Evolutionary conservation across 495 filamentous ascomycete genomes (phyloP).

Genomic region (Penicillium fimorum): DNA sequence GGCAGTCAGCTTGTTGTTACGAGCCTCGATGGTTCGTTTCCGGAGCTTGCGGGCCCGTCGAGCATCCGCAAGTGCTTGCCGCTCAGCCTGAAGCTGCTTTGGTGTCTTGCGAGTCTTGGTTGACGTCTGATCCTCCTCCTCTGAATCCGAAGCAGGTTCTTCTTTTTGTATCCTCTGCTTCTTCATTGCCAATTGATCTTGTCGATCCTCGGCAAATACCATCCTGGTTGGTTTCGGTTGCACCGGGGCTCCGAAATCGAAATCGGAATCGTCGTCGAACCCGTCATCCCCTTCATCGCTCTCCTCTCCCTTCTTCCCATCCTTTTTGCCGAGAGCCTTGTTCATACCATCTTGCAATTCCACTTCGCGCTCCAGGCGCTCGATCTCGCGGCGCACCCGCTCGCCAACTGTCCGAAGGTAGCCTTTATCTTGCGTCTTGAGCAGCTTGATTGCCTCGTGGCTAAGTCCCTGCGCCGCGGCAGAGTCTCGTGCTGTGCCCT

Average conservation of each 20-base stretch:
- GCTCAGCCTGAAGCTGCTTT: conserved; percentile 43
- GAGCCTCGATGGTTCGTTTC: conserved; percentile 48
- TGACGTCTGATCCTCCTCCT: conserved; percentile 29
- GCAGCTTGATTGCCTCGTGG: conserved; percentile 72
- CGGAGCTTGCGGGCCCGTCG: conserved; percentile 46
- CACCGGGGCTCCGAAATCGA: conserved; percentile 28
- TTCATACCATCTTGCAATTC: conserved; percentile 40
- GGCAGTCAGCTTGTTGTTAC: conserved; percentile 56
- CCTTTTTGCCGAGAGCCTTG: conserved; percentile 28
- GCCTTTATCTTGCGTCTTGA: conserved; percentile 94
- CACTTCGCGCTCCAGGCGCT: conserved; percentile 57
- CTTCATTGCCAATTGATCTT: conserved; percentile 48
- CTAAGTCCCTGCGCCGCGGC: conserved; percentile 45
- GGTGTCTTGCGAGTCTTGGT: conserved; percentile 32
- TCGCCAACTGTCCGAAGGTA: conserved; percentile 73
- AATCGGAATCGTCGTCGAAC: conserved; percentile 30
- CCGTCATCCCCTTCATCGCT: conserved; percentile 27
- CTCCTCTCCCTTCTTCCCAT: conserved; percentile 25
- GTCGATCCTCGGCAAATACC: conserved; percentile 55
- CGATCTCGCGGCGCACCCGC: conserved; percentile 56
- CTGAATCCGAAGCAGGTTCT: conserved; percentile 28
- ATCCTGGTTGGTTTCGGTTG: conserved; percentile 43
- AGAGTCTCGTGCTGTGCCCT: conserved; percentile 45
- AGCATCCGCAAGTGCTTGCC: conserved; percentile 41
- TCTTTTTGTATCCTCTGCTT: conserved; percentile 21